Evolutionary conservation across 495 filamentous ascomycete genomes (phyloP).

Genomic region (Xylaria longipes): DNA sequence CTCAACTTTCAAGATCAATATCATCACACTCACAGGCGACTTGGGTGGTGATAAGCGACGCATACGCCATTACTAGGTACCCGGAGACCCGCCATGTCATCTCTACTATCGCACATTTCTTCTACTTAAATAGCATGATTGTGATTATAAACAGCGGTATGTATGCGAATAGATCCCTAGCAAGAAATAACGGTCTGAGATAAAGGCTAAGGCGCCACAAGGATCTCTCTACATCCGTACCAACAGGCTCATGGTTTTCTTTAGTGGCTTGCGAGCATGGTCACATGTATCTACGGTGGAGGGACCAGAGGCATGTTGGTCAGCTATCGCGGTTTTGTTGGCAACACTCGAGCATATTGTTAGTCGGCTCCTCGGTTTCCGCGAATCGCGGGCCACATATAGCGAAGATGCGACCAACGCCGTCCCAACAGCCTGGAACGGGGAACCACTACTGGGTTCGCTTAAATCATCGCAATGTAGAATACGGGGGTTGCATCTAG

Average conservation of each 20-base stretch:
- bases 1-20: neutral
- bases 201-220: neutral
- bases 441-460: neutral
- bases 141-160: neutral
- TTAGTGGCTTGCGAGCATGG: neutral
- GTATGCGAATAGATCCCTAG: neutral
- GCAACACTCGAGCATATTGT: neutral
- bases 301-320: neutral
- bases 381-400: neutral
- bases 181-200: neutral
- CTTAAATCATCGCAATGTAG: neutral
- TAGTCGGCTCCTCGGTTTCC: neutral
- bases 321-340: neutral
- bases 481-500: neutral
- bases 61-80: neutral
- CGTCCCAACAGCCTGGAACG: conserved; percentile 12
- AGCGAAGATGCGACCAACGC: neutral
- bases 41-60: neutral
- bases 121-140: neutral
- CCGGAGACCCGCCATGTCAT: neutral
- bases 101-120: neutral
- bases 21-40: neutral
- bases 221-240: neutral
- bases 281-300: neutral
- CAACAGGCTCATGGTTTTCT: neutral